Evolutionary conservation across 768 basidiomycete species (phyloP), one percentile per base, ranked within the genome.

Genomic region (Podaxis sp.): DNA sequence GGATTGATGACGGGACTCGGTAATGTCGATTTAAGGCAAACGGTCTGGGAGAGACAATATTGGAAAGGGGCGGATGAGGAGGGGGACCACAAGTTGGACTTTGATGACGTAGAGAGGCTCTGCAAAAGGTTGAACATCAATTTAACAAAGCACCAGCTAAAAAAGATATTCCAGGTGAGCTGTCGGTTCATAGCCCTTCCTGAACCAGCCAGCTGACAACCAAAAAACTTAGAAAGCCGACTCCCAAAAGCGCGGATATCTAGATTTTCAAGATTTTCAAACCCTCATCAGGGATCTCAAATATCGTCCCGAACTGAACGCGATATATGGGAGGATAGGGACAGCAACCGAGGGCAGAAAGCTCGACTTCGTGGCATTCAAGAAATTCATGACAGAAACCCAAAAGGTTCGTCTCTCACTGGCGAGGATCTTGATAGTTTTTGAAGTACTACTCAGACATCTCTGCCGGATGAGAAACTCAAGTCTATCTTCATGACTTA

Each of bases 281-380:
- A 77, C 74, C 11, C 93, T 98, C 62, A 89, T 95, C 63, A 90
- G 88, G 67, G 71, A 86, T 35, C 81, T 97, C 59, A 95, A 94
- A 70, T 78, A 81, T n/a, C 85, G 96, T 14, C 87, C 90, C 0
- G 96, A 98, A 51, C 71, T 98, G 0, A 86, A 90, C 56, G 67
- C 76, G 0, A 72, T 97, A 6, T 90, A 88, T 71, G 71, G 70
- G 47, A 72, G 74, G 16, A 21, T 23, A 23, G 47, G 18, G 2
- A 62, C 81, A 9, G 67, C 67, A 36, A 64, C 67, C 21, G 44
- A 64, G 5, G 70, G 71, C 57, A 72, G 66, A 1, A 71, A 69
- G 32, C 76, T 83, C 52, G 77, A 82, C 62, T 74, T 77, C 50
- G 57, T 70, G 0, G 76, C 72, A 0, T 84, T 83, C 61, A 69